Conservation (phyloP, 495 filamentous ascomycete genomes). For the Bombardia bombarda region DNA sequence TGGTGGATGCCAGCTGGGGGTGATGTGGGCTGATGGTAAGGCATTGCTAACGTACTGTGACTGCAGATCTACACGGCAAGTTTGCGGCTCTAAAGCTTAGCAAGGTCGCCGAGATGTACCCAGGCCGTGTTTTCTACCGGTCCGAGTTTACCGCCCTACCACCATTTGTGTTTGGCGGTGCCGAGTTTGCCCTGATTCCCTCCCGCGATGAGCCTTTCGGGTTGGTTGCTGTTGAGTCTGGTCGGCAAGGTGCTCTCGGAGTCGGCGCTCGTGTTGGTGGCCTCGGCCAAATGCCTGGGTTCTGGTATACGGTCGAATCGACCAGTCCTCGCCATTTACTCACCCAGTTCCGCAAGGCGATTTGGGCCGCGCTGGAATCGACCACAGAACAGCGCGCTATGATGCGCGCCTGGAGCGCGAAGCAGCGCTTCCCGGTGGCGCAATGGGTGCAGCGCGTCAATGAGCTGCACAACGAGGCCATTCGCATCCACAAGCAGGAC, state of each 20-base stretch:
- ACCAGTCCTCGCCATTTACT: slow-evolving; percentile 57
- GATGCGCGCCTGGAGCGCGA: slow-evolving; percentile 63
- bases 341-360: slow-evolving; percentile 61
- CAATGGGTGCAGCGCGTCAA: slow-evolving; percentile 55
- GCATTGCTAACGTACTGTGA: neutral
- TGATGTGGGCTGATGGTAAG: too few species aligned
- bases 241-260: slow-evolving; percentile 67
- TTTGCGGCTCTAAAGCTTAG: slow-evolving; percentile 66
- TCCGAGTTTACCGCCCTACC: slow-evolving; percentile 66
- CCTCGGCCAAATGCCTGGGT: slow-evolving; percentile 75
- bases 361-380: slow-evolving; percentile 52
- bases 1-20: neutral
- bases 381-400: slow-evolving; percentile 47
- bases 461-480: slow-evolving; percentile 45
- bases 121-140: slow-evolving; percentile 60
- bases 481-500: slow-evolving; percentile 16
- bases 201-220: slow-evolving; percentile 77
- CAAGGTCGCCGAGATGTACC: slow-evolving; percentile 60
- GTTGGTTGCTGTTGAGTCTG: slow-evolving; percentile 75
- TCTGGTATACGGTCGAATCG: slow-evolving; percentile 63
- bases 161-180: slow-evolving; percentile 64
- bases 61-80: slow-evolving; percentile 58
- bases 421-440: slow-evolving; percentile 63
- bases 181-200: slow-evolving; percentile 59
- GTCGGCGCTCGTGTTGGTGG: slow-evolving; percentile 62